A percentile compares a stretch with the other conserved stretches of the same genome.
Evolutionary conservation across 2,329 filamentous ascomycete genomes (phyloP).

Genomic region (Exophiala xenobiotica): DNA sequence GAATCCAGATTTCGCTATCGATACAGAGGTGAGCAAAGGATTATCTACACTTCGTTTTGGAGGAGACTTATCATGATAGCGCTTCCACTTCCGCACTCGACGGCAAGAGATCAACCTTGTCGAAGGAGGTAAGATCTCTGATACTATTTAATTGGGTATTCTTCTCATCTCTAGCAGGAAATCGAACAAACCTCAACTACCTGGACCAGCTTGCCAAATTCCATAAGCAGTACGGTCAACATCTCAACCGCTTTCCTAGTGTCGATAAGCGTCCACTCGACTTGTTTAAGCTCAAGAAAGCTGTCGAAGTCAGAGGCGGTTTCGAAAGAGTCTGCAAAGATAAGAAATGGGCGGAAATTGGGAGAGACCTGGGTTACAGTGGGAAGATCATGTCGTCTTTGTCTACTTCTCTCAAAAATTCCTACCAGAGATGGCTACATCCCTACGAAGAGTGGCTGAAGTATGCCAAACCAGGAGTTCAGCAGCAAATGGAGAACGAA

Average conservation of each 20-base stretch:
- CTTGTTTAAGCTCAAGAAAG: constrained; percentile 93
- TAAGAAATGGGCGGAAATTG: constrained; percentile 99
- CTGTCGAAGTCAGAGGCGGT: constrained; percentile 88
- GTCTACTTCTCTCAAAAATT: constrained; percentile 96
- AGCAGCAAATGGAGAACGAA: constrained; percentile 89
- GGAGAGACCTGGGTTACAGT: constrained; percentile 92
- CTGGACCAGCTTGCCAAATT: constrained; percentile 93
- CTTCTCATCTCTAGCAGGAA: too few relatives aligned
- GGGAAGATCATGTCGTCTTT: constrained; percentile 99
- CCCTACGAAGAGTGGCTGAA: constrained; percentile 95
- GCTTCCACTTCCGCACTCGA: constrained; percentile 93
- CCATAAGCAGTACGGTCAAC: constrained; percentile 93
- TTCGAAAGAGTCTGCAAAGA: constrained; percentile 96
- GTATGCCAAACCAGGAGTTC: constrained; percentile 90
- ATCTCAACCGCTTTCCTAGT: constrained; percentile 88
- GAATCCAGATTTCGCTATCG: constrained; percentile 94
- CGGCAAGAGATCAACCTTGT: constrained; percentile 97
- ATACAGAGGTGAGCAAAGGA: constrained; percentile 74
- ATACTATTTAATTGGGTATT: too few relatives aligned
- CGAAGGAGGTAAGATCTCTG: constrained; percentile 83
- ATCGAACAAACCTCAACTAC: constrained; percentile 92
- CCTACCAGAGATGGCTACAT: constrained; percentile 93
- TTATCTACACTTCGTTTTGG: neutral
- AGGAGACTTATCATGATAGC: constrained; percentile 51
- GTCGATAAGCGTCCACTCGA: constrained; percentile 97